Conservation (phyloP, 163 green algal species). For the Volvox carteri region DNA sequence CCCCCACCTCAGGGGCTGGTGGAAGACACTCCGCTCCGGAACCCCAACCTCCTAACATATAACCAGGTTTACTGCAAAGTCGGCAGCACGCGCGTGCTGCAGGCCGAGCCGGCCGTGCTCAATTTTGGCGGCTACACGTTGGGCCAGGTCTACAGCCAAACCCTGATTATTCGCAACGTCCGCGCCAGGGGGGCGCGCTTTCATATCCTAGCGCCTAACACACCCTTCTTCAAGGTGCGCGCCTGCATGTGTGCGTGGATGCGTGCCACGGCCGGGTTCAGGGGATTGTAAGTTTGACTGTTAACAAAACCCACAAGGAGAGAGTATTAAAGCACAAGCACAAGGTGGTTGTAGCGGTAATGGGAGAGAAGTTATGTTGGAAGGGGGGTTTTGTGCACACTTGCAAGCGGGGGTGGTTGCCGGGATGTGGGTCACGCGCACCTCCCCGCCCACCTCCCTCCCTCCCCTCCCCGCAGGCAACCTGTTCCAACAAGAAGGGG, state of each 20-base stretch:
- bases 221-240: slow-evolving; percentile 73
- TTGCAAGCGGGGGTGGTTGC: no score
- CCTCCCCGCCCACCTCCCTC: no score
- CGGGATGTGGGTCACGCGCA: no score
- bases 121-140: slow-evolving; percentile 76
- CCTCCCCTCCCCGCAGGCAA: slow-evolving; percentile 64
- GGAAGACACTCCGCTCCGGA: slow-evolving; percentile 62
- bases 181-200: slow-evolving; percentile 57
- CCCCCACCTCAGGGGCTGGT: slow-evolving; percentile 61
- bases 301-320: no score
- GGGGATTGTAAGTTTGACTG: background rate
- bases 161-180: slow-evolving; percentile 68
- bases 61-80: slow-evolving; percentile 66
- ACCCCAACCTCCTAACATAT: slow-evolving; percentile 64
- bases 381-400: no score
- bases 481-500: slow-evolving; percentile 70
- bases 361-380: no score
- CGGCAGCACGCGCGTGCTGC: slow-evolving; percentile 55
- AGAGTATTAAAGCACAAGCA: no score
- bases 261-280: no score
- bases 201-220: slow-evolving; percentile 73
- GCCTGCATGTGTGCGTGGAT: no score
- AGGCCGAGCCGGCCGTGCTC: slow-evolving; percentile 63
- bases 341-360: no score
- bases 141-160: slow-evolving; percentile 62